These are phyloP conservation scores for Coniochaeta ligniaria DNA, from an alignment of 2,329 filamentous ascomycete genomes.

Conservation along the genomic window DNA sequence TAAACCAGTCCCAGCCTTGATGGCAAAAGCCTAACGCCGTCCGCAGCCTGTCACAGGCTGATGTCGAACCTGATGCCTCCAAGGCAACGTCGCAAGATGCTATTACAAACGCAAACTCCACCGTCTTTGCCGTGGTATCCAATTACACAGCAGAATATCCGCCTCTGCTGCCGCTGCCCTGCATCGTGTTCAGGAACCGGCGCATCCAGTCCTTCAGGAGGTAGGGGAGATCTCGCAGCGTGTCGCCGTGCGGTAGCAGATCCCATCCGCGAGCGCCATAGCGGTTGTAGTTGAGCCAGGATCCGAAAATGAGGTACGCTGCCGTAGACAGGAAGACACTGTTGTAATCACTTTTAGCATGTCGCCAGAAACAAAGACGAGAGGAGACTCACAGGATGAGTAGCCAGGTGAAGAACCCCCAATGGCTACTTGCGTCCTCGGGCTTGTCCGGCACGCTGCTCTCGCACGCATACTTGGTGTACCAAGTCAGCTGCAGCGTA, in stretches of 20 bases:
- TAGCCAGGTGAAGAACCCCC: slow-evolving; percentile 98
- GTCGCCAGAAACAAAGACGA: neutral
- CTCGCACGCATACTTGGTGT: slow-evolving; percentile 82
- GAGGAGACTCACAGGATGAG: slow-evolving; percentile 69
- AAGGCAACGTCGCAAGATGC: neutral
- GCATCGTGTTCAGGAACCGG: slow-evolving; percentile 73
- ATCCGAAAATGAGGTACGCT: slow-evolving; percentile 92
- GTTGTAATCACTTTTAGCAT: slow-evolving; percentile 26
- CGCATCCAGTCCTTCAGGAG: slow-evolving; percentile 83
- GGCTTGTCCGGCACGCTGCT: slow-evolving; percentile 32
- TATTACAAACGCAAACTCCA: neutral
- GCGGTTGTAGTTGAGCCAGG: slow-evolving; percentile 97
- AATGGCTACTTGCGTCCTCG: slow-evolving; percentile 46
- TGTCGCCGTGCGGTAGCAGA: slow-evolving; percentile 84
- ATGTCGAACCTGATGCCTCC: neutral
- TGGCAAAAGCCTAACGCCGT: neutral
- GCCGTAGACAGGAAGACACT: slow-evolving; percentile 81
- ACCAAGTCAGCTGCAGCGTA: slow-evolving; percentile 68
- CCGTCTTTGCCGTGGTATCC: neutral
- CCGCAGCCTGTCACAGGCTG: neutral
- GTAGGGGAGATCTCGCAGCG: slow-evolving; percentile 86
- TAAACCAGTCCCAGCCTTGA: neutral
- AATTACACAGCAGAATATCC: slow-evolving; percentile 87
- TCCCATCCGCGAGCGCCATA: slow-evolving; percentile 96
- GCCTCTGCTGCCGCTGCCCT: slow-evolving; percentile 75